Evolutionary conservation across 1,284 basidiomycete species (phyloP), one percentile per base, ranked within the genome.

Genomic region (Hypsizygus ulmarius): DNA sequence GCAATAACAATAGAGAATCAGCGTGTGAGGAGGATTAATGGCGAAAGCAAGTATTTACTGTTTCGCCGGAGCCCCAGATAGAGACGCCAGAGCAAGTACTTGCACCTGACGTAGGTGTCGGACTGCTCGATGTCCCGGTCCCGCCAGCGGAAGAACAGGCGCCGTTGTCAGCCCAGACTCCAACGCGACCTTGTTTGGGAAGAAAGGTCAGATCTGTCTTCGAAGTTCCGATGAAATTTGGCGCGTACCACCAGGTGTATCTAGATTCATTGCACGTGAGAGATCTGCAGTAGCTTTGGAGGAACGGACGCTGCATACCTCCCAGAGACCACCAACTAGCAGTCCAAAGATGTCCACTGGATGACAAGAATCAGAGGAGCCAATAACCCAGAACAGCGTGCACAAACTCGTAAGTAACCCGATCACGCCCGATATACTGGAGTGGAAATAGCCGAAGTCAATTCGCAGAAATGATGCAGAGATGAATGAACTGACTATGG

Each of bases 241-340:
- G 28, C 16, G 25, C 51, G 27, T 39, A 67, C 74, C 76, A 50
- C 77, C 77, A 1, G 79, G 78, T 6, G 53, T 47, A 43, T 77
- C 71, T 52, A 54, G 60, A 19, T 6, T 19, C 9, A n/a, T 25
- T 7, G 12, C 47, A 11, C 43, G 34, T 30, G 11, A 29, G 21
- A 39, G n/a, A 37, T 5, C 16, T 1, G 11, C 1, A 40, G n/a
- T 16, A 41, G 15, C 12, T 14, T 19, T 33, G 8, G 33, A 25
- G 35, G 3, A 10, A 25, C 7, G 1, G n/a, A 14, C 11, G n/a
- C 45, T 32, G 38, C 52, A 14, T 44, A 56, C 54, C 66, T 30
- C 56, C 64, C 56, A 77, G 64, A 36, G 71, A 72, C 80, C 81
- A 82, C 75, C 76, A 79, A 42, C 75, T 78, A 11, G 80, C 77